phyloP scores from a whole-genome alignment of 257 asterid genomes.

The Solanum piurae region DNA sequence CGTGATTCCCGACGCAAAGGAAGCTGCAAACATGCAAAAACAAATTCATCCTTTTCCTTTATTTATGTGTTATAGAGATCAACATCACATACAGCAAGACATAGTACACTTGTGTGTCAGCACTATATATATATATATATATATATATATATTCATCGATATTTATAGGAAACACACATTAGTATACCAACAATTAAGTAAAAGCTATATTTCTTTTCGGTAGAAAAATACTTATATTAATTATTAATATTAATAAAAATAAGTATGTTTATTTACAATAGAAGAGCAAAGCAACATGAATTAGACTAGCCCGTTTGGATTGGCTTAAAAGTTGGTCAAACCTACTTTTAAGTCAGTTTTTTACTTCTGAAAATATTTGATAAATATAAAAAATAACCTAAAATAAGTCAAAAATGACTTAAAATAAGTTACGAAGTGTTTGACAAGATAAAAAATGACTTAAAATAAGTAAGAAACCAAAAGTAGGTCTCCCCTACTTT shows the following conservation, averaged over 20 bases:
- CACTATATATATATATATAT: neutral
- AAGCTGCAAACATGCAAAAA: slow-evolving; percentile 47
- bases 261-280: neutral
- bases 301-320: too few species aligned
- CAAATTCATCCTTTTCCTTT: neutral
- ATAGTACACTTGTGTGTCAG: neutral
- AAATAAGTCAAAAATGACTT: too few species aligned
- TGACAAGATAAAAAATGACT: too few species aligned
- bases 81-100: slow-evolving; percentile 1
- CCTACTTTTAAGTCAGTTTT: too few species aligned
- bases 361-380: too few species aligned
- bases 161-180: neutral
- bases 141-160: neutral
- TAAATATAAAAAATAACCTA: too few species aligned
- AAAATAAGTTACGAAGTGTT: too few species aligned
- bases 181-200: neutral
- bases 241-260: too few species aligned
- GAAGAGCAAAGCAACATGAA: too few species aligned
- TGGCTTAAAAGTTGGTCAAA: too few species aligned
- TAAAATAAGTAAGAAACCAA: too few species aligned
- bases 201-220: neutral
- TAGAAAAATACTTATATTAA: neutral
- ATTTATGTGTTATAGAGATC: neutral
- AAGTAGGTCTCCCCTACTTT: too few species aligned
- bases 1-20: slow-evolving; percentile 83